phyloP scores from a whole-genome alignment of 2,329 filamentous ascomycete species.

The Ilyonectria destructans region DNA sequence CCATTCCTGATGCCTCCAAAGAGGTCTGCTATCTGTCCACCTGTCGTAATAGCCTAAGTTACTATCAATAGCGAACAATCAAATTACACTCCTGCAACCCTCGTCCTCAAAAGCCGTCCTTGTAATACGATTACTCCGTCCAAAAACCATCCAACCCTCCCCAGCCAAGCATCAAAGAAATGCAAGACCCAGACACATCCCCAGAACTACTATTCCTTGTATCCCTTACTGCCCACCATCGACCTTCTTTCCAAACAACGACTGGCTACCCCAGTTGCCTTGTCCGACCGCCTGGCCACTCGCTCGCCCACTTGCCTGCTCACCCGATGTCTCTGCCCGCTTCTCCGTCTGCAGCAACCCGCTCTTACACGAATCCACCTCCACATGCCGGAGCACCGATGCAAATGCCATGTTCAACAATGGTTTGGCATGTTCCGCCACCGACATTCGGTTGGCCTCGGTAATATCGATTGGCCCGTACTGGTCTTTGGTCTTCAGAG shows the following conservation, averaged over 20 bases:
- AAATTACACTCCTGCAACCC: conserved; percentile 18
- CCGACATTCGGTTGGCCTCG: conserved; percentile 57
- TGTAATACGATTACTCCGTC: conserved; percentile 26
- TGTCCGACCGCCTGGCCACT: conserved; percentile 2
- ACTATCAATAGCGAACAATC: conserved; percentile 25
- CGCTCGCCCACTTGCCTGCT: conserved; percentile 5
- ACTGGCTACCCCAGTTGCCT: conserved; percentile 26
- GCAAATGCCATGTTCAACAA: conserved; percentile 61
- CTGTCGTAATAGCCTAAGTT: conserved; percentile 27
- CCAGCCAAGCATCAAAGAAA: conserved; percentile 36
- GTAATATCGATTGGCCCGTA: conserved; percentile 54
- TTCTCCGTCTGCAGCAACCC: conserved; percentile 16
- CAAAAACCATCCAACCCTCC: conserved; percentile 47
- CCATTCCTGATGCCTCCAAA: conserved; percentile 23
- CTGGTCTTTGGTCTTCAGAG: conserved; percentile 42
- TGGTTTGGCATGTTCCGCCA: conserved; percentile 58
- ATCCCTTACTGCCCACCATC: conserved; percentile 16
- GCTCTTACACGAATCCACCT: conserved; percentile 36
- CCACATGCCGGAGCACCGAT: conserved; percentile 47
- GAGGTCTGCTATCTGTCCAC: conserved; percentile 16
- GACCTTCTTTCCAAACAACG: conserved; percentile 40
- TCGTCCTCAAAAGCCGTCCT: conserved; percentile 26
- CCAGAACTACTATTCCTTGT: conserved; percentile 35
- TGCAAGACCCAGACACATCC: conserved; percentile 35
- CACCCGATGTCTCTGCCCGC: not conserved